These are phyloP conservation scores for Pseudomonodictys pantanalensis DNA, from an alignment of 495 filamentous ascomycete species.

Conservation along the genomic window DNA sequence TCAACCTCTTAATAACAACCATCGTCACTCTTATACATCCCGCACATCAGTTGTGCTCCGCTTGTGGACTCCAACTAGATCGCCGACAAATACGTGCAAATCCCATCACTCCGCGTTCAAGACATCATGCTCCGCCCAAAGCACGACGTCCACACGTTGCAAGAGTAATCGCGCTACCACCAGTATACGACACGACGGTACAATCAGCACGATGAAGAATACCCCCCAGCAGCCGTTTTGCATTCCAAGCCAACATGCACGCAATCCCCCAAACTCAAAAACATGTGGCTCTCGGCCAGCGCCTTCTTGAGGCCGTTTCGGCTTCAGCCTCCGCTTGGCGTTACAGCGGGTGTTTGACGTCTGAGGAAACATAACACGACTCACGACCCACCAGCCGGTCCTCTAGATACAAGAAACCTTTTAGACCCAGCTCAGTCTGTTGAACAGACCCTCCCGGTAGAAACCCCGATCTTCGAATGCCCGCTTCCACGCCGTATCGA, in stretches of 20 bases:
- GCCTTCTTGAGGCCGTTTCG: not conserved
- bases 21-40: not conserved
- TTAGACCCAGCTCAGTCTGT: not conserved
- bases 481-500: not conserved
- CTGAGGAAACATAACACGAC: not conserved
- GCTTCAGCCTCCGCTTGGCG: slow-evolving; percentile 6
- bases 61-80: no score
- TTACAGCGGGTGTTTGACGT: slow-evolving; percentile 2
- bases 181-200: no score
- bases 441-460: no score
- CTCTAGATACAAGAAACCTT: not conserved
- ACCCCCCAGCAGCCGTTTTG: no score
- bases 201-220: no score
- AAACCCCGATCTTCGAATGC: not conserved
- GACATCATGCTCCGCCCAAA: no score
- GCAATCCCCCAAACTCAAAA: no score
- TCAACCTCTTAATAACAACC: not conserved
- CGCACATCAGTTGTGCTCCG: not conserved
- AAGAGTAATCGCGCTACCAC: no score
- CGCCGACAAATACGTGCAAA: no score
- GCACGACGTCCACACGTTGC: no score
- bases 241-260: no score
- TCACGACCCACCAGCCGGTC: not conserved
- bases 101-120: no score
- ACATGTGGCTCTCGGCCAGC: not conserved